Percentiles rank a stretch among this genome's conserved stretches.
These are phyloP conservation scores for Musa itinerans DNA, from an alignment of 176 grass and related monocot genomes.

Conservation along the genomic window DNA sequence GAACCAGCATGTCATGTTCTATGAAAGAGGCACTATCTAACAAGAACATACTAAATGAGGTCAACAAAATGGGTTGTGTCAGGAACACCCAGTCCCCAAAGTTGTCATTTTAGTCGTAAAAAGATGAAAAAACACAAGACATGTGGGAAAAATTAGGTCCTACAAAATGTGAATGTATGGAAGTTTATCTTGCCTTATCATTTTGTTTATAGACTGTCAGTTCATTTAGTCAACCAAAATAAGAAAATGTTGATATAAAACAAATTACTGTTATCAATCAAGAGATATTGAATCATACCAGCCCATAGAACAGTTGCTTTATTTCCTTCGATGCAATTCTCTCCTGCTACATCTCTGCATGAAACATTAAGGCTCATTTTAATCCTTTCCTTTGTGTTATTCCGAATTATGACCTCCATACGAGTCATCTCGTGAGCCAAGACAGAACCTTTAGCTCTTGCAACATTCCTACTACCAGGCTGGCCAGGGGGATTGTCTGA, in stretches of 20 bases:
- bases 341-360: conserved; percentile 90
- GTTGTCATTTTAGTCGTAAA: too few relatives aligned
- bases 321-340: conserved; percentile 74
- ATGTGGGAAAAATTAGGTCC: too few relatives aligned
- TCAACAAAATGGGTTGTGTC: too few relatives aligned
- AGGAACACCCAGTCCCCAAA: too few relatives aligned
- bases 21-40: neutral
- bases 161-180: neutral
- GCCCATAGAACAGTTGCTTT: conserved; percentile 81
- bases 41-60: neutral
- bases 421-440: conserved; percentile 75
- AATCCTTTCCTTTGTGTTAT: conserved; percentile 94
- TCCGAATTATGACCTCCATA: conserved; percentile 73
- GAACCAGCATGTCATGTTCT: neutral
- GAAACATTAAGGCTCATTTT: conserved; percentile 67
- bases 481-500: conserved; percentile 12
- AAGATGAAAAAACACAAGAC: too few relatives aligned
- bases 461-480: conserved; percentile 17
- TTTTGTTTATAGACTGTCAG: neutral
- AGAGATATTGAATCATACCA: conserved; percentile 34
- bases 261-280: neutral
- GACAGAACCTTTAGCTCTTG: conserved; percentile 49
- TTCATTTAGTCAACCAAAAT: neutral
- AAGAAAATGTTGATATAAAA: neutral
- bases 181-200: neutral